Evolutionary conservation across 495 filamentous ascomycete species (phyloP).

Genomic region (Penicillium silybi): DNA sequence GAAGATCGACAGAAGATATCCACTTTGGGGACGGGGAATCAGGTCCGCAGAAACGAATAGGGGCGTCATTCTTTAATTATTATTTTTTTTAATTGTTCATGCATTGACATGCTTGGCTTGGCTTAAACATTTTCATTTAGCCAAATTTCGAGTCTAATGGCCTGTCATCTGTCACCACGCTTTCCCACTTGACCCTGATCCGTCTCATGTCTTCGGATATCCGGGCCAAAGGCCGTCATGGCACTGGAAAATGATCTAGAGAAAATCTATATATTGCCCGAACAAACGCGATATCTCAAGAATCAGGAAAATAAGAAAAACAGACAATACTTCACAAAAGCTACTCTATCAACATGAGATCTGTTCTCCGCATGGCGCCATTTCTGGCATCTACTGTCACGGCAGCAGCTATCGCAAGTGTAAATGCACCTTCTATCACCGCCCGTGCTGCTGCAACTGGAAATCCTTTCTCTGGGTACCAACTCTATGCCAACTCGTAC

Average conservation of each 20-base stretch:
- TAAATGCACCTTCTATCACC: not conserved
- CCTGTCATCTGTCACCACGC: no score
- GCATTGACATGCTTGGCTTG: not conserved
- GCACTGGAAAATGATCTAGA: not conserved
- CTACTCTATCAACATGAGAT: constrained; percentile 7
- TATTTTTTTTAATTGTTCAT: not conserved
- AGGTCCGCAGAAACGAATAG: constrained; percentile 8
- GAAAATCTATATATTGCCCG: not conserved
- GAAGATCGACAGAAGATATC: constrained; percentile 13
- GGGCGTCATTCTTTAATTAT: not conserved
- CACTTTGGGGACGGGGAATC: constrained; percentile 15
- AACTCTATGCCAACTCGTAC: constrained; percentile 55
- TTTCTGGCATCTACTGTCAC: constrained; percentile 7
- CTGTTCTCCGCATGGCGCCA: constrained; percentile 4
- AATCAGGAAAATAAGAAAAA: not conserved
- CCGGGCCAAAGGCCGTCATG: not conserved
- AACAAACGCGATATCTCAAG: not conserved
- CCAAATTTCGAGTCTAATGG: not conserved
- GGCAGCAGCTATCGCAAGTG: constrained; percentile 10
- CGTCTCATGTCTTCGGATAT: not conserved
- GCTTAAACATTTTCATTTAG: not conserved
- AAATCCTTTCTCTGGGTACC: constrained; percentile 53
- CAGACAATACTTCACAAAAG: not conserved
- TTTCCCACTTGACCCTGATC: not conserved
- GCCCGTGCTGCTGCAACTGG: constrained; percentile 23